Percentiles rank a stretch among this genome's conserved stretches.
Evolutionary conservation across 768 basidiomycete genomes (phyloP).

Genomic region (Naganishia onofrii): DNA sequence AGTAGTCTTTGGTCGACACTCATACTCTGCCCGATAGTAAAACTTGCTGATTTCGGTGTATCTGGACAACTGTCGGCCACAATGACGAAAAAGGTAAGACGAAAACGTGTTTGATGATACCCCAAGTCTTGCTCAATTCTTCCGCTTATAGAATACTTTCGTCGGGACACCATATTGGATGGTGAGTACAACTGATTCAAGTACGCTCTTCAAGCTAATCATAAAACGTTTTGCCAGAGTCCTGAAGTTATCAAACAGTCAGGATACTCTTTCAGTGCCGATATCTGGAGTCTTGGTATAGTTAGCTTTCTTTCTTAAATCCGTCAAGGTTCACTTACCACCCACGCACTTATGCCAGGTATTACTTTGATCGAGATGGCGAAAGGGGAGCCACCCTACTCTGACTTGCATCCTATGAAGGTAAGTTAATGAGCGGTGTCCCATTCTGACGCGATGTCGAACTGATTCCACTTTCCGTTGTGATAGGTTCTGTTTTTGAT

Average conservation of each 20-base stretch:
- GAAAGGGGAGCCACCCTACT: conserved; percentile 96
- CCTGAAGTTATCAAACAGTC: conserved; percentile 99
- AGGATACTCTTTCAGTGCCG: conserved; percentile 97
- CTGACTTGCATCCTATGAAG: conserved; percentile 99
- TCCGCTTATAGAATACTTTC: conserved; percentile 96
- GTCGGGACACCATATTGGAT: conserved; percentile 99
- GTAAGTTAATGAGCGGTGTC: conserved; percentile 54
- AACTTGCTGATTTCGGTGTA: conserved; percentile 97
- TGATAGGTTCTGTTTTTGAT: conserved; percentile 90
- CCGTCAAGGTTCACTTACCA: not conserved
- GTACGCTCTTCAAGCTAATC: not conserved
- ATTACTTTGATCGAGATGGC: conserved; percentile 92
- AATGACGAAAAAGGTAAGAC: conserved; percentile 52
- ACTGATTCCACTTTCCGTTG: not conserved
- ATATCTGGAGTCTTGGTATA: conserved; percentile 91
- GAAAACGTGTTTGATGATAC: not conserved
- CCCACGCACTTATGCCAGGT: conserved; percentile 31
- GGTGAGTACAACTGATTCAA: conserved; percentile 46
- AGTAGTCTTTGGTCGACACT: not conserved
- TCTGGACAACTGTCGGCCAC: conserved; percentile 77
- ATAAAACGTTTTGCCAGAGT: conserved; percentile 52
- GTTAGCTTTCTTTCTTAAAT: not conserved
- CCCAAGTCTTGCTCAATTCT: conserved; percentile 59
- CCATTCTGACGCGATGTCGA: not conserved
- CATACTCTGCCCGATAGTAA: conserved; percentile 58